Percentiles rank a stretch among this genome's conserved stretches.
phyloP scores from a whole-genome alignment of 225 moss, liverwort and hornwort genomes.

The Asterella californica region DNA sequence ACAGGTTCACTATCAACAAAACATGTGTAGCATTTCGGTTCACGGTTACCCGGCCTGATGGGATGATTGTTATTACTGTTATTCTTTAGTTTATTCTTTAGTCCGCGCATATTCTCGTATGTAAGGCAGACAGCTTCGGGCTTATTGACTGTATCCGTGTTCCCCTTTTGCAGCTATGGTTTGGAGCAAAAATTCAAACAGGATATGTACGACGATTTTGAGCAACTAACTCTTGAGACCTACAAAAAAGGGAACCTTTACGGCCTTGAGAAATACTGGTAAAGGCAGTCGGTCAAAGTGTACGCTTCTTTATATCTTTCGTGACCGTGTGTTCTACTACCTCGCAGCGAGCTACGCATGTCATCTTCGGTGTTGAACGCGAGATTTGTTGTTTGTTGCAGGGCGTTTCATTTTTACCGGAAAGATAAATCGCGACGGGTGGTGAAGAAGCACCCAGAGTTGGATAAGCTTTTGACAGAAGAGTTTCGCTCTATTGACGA shows the following conservation, averaged over 20 bases:
- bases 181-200: conserved; percentile 89
- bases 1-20: conserved; percentile 49
- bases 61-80: background rate
- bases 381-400: conserved; percentile 24
- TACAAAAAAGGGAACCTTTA: conserved; percentile 82
- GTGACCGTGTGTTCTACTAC: background rate
- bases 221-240: conserved; percentile 69
- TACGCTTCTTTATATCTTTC: background rate
- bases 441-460: conserved; percentile 58
- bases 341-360: background rate
- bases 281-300: conserved; percentile 15
- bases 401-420: conserved; percentile 89
- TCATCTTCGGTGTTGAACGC: background rate
- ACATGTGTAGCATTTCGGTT: background rate
- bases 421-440: conserved; percentile 57
- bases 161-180: conserved; percentile 60
- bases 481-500: conserved; percentile 81
- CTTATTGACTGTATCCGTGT: background rate
- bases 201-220: conserved; percentile 98
- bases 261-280: conserved; percentile 99
- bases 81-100: background rate
- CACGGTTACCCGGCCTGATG: background rate
- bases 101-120: background rate
- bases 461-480: conserved; percentile 75
- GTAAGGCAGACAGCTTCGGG: background rate